phyloP scores from a whole-genome alignment of 345 rosid genomes.

The Syzygium aqueum region DNA sequence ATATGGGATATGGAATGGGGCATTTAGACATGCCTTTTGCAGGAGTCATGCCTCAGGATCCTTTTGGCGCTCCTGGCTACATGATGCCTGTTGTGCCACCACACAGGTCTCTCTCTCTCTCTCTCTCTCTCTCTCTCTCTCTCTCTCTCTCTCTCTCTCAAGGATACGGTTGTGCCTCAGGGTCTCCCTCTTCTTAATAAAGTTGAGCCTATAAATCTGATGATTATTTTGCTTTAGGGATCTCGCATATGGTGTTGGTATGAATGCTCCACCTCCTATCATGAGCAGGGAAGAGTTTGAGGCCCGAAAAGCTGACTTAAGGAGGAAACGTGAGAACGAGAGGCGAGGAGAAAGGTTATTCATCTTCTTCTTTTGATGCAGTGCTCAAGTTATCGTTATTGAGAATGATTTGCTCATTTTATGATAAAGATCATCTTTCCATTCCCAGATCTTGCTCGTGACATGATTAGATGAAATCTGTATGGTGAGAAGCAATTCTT shows the following conservation, averaged over 20 bases:
- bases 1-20: constrained; percentile 49
- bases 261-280: constrained; percentile 66
- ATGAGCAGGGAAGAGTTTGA: constrained; percentile 91
- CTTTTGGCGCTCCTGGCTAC: constrained; percentile 44
- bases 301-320: constrained; percentile 81
- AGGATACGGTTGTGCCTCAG: not conserved
- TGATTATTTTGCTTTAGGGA: constrained; percentile 34
- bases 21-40: constrained; percentile 58
- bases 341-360: constrained; percentile 67
- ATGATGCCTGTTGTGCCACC: constrained; percentile 67
- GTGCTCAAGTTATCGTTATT: not conserved
- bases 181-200: not conserved
- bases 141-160: not conserved
- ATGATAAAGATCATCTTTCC: not conserved
- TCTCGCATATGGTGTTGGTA: constrained; percentile 76
- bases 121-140: no score
- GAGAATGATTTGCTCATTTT: not conserved
- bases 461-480: not conserved
- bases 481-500: not conserved
- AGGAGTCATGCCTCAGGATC: constrained; percentile 53
- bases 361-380: not conserved
- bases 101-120: constrained; percentile 29
- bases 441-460: not conserved
- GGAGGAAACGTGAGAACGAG: constrained; percentile 79
- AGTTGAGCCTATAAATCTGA: not conserved